A percentile compares a stretch with the other conserved stretches of the same genome.
Evolutionary conservation across 1,284 basidiomycete genomes (phyloP).

Genomic region (Sporisorium reilianum): DNA sequence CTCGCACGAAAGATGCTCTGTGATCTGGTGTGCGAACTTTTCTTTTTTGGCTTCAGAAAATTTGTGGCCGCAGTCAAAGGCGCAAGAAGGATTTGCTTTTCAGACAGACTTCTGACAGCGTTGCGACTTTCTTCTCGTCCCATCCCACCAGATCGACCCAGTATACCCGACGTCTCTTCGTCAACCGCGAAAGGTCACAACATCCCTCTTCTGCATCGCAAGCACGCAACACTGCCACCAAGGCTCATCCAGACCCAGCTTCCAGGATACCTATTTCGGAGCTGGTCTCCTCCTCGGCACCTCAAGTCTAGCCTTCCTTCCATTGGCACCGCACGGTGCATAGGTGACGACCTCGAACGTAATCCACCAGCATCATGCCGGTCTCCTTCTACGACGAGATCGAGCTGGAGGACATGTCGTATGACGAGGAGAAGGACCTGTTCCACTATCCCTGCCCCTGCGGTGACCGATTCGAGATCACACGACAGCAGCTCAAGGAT

Average conservation of each 20-base stretch:
- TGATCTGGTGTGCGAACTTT: conserved; percentile 6
- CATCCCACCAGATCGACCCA: conserved; percentile 10
- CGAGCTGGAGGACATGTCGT: conserved; percentile 69
- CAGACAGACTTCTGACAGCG: background rate
- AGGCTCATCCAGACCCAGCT: no score
- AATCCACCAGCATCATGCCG: conserved; percentile 19
- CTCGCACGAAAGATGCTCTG: no score
- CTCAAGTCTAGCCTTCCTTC: background rate
- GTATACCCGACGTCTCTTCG: conserved; percentile 36
- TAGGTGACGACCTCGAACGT: conserved; percentile 42
- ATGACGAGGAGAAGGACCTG: conserved; percentile 64
- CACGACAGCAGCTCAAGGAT: conserved; percentile 81
- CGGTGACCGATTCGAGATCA: conserved; percentile 97
- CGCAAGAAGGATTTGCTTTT: conserved; percentile 15
- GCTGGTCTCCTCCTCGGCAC: conserved; percentile 21
- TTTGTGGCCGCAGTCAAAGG: conserved; percentile 40
- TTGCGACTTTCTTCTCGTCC: background rate
- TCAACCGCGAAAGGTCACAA: conserved; percentile 20
- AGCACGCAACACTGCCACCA: background rate
- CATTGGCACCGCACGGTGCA: conserved; percentile 15
- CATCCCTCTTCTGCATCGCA: background rate
- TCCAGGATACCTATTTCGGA: conserved; percentile 1
- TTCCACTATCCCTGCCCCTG: conserved; percentile 98
- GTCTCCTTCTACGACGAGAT: conserved; percentile 67
- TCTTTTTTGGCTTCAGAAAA: conserved; percentile 18